Evolutionary conservation across 345 rosid species (phyloP), one percentile per base, ranked within the genome.

Genomic region (Hypericum perforatum): DNA sequence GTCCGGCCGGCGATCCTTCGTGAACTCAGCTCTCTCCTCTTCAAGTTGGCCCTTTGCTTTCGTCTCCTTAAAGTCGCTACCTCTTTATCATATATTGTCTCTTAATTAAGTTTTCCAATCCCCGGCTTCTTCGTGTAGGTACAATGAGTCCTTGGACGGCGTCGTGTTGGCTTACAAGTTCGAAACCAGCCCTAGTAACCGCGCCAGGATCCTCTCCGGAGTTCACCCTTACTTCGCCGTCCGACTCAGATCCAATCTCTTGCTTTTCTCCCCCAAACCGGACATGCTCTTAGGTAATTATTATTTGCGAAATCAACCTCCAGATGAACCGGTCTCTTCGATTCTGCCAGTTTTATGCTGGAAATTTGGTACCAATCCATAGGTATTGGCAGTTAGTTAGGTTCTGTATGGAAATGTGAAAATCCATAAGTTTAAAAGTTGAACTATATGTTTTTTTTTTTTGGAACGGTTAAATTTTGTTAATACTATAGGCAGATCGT

Each of bases 181-280:
- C 37, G 67, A 52, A 47, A 41, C 77, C 64, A n/a, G n/a, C n/a
- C 63, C 53, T 10, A 76, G 79, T 67, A 72, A 76, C 56, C 49
- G 29, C 15, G 89, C 81, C 0, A 73, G 70, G 58, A 78, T 88
- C 73, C 85, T 92, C 39, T 67, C 81, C 0, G 82, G 81, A 43
- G 70, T 85, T 63, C 71, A 71, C 62, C 91, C 95, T 0, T 83
- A 80, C 71, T 68, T 70, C 52, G 84, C 88, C 5, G 82, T 85
- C 7, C 74, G 54, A 52, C 71, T 82, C 14, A 66, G 61, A 56
- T 78, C 95, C 16, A 76, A 73, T 22, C 62, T 92, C 41, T 66
- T 89, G 16, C 63, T 89, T 0, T 92, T 92, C 64, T 74, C 80
- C 52, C 98, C 98, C 7, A 82, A 76, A 70, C 78, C 89, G 3